Evolutionary conservation across 768 basidiomycete genomes (phyloP).

Genomic region (Rhizopogon sp.): DNA sequence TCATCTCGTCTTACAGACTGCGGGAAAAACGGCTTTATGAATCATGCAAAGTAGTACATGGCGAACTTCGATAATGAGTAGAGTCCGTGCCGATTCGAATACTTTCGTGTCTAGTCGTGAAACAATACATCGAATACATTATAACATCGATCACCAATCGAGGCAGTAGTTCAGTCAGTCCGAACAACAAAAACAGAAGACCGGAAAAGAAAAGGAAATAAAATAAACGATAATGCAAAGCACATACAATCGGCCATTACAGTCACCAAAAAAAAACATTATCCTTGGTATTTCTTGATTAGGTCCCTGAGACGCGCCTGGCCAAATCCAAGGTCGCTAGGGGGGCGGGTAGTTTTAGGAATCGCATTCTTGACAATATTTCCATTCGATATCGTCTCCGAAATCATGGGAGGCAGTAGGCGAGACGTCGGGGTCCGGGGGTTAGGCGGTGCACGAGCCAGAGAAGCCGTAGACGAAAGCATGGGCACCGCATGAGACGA

Average conservation of each 20-base stretch:
- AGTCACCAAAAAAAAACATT: neutral
- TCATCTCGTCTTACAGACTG: constrained; percentile 11
- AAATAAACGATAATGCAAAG: neutral
- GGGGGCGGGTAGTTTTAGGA: constrained; percentile 9
- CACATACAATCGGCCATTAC: neutral
- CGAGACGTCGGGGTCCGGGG: constrained; percentile 15
- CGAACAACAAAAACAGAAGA: neutral
- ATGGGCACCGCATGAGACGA: constrained; percentile 71
- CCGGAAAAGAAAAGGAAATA: neutral
- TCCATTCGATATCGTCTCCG: constrained; percentile 23
- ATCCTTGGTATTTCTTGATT: constrained; percentile 76
- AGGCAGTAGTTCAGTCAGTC: neutral
- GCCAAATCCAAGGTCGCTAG: constrained; percentile 62
- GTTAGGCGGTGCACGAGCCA: constrained; percentile 43
- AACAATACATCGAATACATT: constrained; percentile 3
- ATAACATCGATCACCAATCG: constrained; percentile 1
- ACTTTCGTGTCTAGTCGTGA: neutral
- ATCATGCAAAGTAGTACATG: neutral
- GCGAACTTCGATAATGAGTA: neutral
- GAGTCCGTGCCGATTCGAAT: neutral
- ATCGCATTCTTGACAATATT: constrained; percentile 7
- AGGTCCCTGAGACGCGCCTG: constrained; percentile 73
- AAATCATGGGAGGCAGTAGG: constrained; percentile 32
- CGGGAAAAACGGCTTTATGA: constrained; percentile 12
- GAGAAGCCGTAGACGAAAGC: constrained; percentile 71